These are phyloP conservation scores for Saturnispora diversa DNA, from an alignment of 805 yeast genomes.

Conservation along the genomic window DNA sequence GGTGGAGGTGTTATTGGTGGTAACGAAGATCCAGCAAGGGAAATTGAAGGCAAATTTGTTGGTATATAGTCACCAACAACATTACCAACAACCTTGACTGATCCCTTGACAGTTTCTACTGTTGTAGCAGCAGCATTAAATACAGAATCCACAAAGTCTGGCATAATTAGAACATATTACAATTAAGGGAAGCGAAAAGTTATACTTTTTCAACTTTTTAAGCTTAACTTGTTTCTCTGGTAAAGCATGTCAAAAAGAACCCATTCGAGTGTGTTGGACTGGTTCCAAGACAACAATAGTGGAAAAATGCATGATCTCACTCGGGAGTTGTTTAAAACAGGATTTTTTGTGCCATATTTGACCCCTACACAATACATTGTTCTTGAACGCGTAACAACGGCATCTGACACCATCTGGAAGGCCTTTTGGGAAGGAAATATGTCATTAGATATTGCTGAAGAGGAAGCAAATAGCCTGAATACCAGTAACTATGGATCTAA, in stretches of 20 bases:
- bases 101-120: background rate
- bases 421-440: slow-evolving; percentile 36
- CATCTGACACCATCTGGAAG: slow-evolving; percentile 33
- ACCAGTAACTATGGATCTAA: no score
- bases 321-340: slow-evolving; percentile 30
- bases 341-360: slow-evolving; percentile 40
- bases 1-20: background rate
- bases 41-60: no score
- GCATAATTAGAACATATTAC: slow-evolving; percentile 10
- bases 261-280: slow-evolving; percentile 8
- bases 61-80: background rate
- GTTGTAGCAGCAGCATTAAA: slow-evolving; percentile 7
- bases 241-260: slow-evolving; percentile 4
- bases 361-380: slow-evolving; percentile 50
- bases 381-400: slow-evolving; percentile 37
- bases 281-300: slow-evolving; percentile 15
- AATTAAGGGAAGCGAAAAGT: background rate
- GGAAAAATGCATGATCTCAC: slow-evolving; percentile 27
- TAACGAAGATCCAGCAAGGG: no score
- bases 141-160: slow-evolving; percentile 19
- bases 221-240: background rate
- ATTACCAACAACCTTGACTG: background rate
- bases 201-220: slow-evolving; percentile 2
- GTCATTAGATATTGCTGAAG: slow-evolving; percentile 24
- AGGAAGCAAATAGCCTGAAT: slow-evolving; percentile 13